phyloP scores from a whole-genome alignment of 2,329 filamentous ascomycete genomes.

The Plenodomus biglobosus region DNA sequence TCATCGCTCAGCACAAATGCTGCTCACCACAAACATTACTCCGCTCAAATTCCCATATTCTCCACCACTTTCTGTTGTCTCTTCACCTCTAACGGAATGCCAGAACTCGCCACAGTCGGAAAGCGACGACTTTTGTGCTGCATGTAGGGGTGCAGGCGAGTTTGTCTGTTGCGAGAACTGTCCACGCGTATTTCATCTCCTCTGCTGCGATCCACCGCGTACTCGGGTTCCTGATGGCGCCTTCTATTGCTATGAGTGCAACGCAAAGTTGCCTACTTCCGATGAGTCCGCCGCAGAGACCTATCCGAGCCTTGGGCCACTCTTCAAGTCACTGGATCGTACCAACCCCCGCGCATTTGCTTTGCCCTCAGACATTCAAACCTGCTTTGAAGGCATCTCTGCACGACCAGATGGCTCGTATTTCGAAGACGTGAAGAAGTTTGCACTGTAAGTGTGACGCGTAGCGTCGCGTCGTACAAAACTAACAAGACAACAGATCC shows the following conservation, averaged over 20 bases:
- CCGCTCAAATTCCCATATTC: conserved; percentile 39
- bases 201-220: conserved; percentile 77
- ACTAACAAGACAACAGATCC: conserved; percentile 37
- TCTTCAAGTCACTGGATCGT: conserved; percentile 66
- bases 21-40: conserved; percentile 32
- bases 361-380: conserved; percentile 70
- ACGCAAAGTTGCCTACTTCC: conserved; percentile 20
- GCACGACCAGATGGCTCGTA: conserved; percentile 79
- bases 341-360: conserved; percentile 70
- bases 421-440: conserved; percentile 63
- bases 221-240: conserved; percentile 34
- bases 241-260: conserved; percentile 73
- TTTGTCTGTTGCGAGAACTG: conserved; percentile 95
- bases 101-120: conserved; percentile 51
- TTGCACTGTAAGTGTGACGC: conserved; percentile 59
- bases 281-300: conserved; percentile 30
- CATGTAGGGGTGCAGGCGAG: conserved; percentile 80
- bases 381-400: conserved; percentile 76
- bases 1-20: conserved; percentile 37
- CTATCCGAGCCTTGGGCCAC: conserved; percentile 54
- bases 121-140: conserved; percentile 87
- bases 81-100: conserved; percentile 46
- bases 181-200: conserved; percentile 84
- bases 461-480: conserved; percentile 24
- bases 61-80: conserved; percentile 38